A percentile compares a stretch with the other conserved stretches of the same genome.
phyloP scores from a whole-genome alignment of 345 rosid genomes.

The Hibiscus mutabilis region DNA sequence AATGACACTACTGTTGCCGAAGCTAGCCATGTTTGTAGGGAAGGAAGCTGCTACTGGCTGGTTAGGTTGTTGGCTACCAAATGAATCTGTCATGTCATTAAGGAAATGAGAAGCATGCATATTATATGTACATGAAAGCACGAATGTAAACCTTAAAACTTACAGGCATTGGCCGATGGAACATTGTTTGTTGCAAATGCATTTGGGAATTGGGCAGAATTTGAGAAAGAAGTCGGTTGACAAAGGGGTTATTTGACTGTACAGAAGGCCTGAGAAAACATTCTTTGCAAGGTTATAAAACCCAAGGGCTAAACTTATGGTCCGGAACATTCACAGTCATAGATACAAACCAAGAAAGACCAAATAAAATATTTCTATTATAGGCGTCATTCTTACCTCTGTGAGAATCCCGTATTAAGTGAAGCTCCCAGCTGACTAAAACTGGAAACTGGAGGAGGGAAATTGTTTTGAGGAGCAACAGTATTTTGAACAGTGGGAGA shows the following conservation, averaged over 20 bases:
- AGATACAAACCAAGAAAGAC: constrained; percentile 2
- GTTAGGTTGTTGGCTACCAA: constrained; percentile 22
- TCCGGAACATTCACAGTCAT: background rate
- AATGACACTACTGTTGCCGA: constrained; percentile 14
- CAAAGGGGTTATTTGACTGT: constrained; percentile 31
- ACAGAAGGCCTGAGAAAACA: constrained; percentile 27
- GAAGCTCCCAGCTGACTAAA: constrained; percentile 41
- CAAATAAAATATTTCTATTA: background rate
- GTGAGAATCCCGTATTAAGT: constrained; percentile 27
- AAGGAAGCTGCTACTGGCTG: constrained; percentile 19
- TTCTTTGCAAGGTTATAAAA: constrained; percentile 5
- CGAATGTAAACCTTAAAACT: constrained; percentile 3
- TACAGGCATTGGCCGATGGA: constrained; percentile 26
- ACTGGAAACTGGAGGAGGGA: constrained; percentile 18
- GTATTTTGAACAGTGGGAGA: constrained; percentile 35
- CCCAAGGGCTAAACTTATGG: constrained; percentile 1
- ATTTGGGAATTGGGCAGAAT: constrained; percentile 34
- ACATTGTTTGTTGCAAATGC: constrained; percentile 18
- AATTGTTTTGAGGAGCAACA: constrained; percentile 21
- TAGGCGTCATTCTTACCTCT: constrained; percentile 22
- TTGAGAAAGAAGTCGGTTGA: constrained; percentile 36
- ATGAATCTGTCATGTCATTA: constrained; percentile 18
- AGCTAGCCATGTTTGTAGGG: constrained; percentile 15
- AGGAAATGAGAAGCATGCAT: constrained; percentile 16
- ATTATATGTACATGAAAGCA: background rate